Evolutionary conservation across 805 yeast species (phyloP).

Genomic region (Grigorovia humatica): DNA sequence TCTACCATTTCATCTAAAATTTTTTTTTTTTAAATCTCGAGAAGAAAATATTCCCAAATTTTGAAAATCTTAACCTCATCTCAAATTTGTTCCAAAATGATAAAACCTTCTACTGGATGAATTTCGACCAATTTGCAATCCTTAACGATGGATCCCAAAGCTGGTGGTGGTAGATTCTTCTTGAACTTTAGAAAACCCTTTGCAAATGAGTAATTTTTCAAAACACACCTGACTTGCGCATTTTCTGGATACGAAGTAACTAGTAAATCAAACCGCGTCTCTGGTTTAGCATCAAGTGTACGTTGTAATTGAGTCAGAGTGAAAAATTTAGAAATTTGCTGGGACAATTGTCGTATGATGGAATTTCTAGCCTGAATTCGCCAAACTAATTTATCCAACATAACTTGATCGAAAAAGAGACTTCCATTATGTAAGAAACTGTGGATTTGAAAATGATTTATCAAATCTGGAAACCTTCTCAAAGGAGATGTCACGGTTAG

Average conservation of each 20-base stretch:
- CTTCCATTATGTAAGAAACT: slow-evolving; percentile 27
- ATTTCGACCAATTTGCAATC: slow-evolving; percentile 33
- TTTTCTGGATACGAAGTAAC: slow-evolving; percentile 35
- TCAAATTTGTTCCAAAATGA: not conserved
- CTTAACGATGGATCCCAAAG: slow-evolving; percentile 35
- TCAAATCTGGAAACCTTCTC: slow-evolving; percentile 68
- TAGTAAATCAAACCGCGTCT: slow-evolving; percentile 25
- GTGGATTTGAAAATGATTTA: slow-evolving; percentile 71
- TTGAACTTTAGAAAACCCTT: slow-evolving; percentile 24
- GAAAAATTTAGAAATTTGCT: slow-evolving; percentile 30
- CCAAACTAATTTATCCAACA: slow-evolving; percentile 31
- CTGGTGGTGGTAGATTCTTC: slow-evolving; percentile 21
- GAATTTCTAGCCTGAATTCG: slow-evolving; percentile 39
- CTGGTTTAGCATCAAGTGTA: slow-evolving; percentile 5
- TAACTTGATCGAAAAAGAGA: slow-evolving; percentile 25
- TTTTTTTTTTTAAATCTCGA: too few relatives aligned
- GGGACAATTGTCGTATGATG: slow-evolving; percentile 26
- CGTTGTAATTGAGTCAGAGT: slow-evolving; percentile 23
- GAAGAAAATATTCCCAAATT: not conserved
- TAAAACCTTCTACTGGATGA: slow-evolving; percentile 17
- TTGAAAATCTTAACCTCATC: not conserved
- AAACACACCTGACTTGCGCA: slow-evolving; percentile 27
- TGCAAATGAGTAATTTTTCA: slow-evolving; percentile 23
- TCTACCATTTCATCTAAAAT: not conserved
- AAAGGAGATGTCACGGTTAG: slow-evolving; percentile 83